Percentiles rank a stretch among this genome's conserved stretches.
Evolutionary conservation across 2,329 filamentous ascomycete genomes (phyloP).

Genomic region (Botrytis sinoallii): DNA sequence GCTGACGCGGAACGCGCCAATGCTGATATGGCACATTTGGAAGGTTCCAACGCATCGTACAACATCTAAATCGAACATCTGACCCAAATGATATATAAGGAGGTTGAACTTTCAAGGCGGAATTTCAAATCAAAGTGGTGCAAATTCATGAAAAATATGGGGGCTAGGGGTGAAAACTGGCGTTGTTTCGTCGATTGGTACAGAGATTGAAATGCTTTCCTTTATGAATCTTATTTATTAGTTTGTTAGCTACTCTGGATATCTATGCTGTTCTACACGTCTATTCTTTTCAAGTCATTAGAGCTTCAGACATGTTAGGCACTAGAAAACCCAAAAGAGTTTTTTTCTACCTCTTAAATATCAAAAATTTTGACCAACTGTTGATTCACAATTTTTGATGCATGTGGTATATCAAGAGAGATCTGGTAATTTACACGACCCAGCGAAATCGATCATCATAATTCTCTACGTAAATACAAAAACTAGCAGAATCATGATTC

Average conservation of each 20-base stretch:
- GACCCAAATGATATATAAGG: too few species aligned
- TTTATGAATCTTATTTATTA: neutral
- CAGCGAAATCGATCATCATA: neutral
- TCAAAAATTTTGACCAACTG: neutral
- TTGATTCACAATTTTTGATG: neutral
- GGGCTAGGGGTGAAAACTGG: neutral
- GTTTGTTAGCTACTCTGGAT: neutral
- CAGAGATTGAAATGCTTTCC: neutral
- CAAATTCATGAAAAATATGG: neutral
- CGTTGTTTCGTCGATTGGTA: neutral
- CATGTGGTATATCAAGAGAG: neutral
- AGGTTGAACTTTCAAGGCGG: neutral
- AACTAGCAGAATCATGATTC: neutral
- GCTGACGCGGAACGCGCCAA: neutral
- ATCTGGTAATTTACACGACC: neutral
- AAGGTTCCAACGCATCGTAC: neutral
- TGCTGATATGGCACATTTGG: neutral
- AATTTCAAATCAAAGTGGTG: neutral
- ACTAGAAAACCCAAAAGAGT: neutral
- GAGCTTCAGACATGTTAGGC: neutral
- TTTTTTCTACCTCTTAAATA: neutral
- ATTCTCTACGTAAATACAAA: neutral
- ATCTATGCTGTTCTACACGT: neutral
- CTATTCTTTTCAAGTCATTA: neutral
- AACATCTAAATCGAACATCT: neutral